Evolutionary conservation across 495 filamentous ascomycete genomes (phyloP), one percentile per base, ranked within the genome.

Genomic region (Acidiella bohemica): DNA sequence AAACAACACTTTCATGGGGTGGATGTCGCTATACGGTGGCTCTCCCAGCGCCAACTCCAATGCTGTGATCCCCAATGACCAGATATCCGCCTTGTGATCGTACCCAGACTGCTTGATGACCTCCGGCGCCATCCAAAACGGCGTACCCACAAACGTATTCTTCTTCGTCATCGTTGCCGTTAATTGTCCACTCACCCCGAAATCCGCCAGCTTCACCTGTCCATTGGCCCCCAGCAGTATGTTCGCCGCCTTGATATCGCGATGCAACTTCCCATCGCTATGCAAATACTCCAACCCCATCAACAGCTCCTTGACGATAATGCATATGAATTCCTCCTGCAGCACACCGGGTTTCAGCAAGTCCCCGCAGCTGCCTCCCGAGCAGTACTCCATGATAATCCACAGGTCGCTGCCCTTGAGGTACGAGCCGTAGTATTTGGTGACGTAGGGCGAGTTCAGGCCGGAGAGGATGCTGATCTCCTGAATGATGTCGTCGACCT

Each of bases 121-220:
- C 59, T 97, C 90, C 7, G 90, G 90, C 4, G 90, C 90, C 90
- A 97, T 97, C 90, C 90, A 97, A 61, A 95, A 97, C 0, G 90
- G 90, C 2, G 90, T 96, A 11, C 90, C 90, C 17, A 97, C 90
- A 56, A 97, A 97, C 0, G 90, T 97, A 54, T 96, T 97, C 60
- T 94, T 94, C 64, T 95, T 93, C 18, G 92, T 94, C 83, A 95
- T 96, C n/a, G 90, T 95, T 1, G 85, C 84, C 17, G 88, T 87
- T n/a, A 97, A 68, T 54, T 97, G 90, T 11, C 88, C 86, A 17
- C 88, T 93, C 12, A 97, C 90, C 31, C 90, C 90, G 62, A 97
- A 97, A 61, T 97, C 90, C 7, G 90, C 90, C 42, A 97, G 65
- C 59, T 97, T 97, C 41, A 97, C 90, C 60, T 95, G 85, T 4